Percentiles rank a stretch among this genome's conserved stretches.
phyloP scores from a whole-genome alignment of 2,329 filamentous ascomycete species.

The Diaporthe sp. region DNA sequence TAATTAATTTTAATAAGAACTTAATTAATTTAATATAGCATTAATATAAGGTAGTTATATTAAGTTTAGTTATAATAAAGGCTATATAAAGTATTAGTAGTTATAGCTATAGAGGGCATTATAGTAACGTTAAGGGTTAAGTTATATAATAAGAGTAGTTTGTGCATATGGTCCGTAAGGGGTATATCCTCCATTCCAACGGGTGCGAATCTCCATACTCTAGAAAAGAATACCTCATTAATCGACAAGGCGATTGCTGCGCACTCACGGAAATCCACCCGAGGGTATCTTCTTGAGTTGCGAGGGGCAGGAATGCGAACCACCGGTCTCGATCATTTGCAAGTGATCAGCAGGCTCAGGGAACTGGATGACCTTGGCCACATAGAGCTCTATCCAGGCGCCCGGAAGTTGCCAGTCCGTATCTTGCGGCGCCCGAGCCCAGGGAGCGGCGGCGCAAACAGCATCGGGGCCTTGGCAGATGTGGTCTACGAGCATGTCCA shows the following conservation, averaged over 20 bases:
- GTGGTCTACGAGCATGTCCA: neutral
- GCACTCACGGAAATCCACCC: neutral
- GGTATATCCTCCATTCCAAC: no score
- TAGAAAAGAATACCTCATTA: neutral
- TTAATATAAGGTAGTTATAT: no score
- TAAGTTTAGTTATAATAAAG: no score
- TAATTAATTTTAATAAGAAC: no score
- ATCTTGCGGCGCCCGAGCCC: neutral
- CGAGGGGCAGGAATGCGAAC: neutral
- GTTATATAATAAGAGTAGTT: no score
- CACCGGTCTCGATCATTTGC: neutral
- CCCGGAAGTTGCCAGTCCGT: neutral
- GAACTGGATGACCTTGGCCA: neutral
- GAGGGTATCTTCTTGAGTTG: neutral
- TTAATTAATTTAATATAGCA: no score
- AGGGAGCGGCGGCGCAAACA: neutral
- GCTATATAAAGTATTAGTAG: no score
- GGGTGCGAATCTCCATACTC: no score
- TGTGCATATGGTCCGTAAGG: no score
- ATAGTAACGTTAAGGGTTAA: no score
- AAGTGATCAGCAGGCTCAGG: neutral
- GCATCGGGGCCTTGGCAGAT: neutral
- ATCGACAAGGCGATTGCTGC: neutral
- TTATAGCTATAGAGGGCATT: no score
- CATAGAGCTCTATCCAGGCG: neutral